These are phyloP conservation scores for Moesziomyces parantarcticus DNA, from an alignment of 1,284 basidiomycete genomes.

Conservation along the genomic window DNA sequence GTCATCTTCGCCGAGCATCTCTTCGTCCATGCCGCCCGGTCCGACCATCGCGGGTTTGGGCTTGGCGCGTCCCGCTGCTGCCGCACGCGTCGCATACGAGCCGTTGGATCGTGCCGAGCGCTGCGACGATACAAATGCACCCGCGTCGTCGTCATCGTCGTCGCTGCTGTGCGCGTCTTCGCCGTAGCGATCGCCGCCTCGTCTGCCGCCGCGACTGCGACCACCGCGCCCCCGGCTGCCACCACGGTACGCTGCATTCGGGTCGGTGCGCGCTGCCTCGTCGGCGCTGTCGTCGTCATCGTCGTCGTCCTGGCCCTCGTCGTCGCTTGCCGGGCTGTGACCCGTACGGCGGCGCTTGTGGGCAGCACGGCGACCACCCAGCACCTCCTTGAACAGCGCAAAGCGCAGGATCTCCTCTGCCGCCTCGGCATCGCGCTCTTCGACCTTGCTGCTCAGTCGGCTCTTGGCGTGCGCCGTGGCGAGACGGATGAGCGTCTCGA, in stretches of 20 bases:
- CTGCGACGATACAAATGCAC: conserved; percentile 23
- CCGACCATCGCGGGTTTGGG: conserved; percentile 37
- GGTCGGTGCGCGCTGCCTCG: conserved; percentile 72
- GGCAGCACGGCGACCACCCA: conserved; percentile 74
- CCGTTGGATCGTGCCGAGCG: conserved; percentile 44
- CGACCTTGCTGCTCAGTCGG: conserved; percentile 85
- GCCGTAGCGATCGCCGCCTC: conserved; percentile 41
- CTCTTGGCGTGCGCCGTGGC: conserved; percentile 98
- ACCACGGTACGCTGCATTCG: conserved; percentile 69
- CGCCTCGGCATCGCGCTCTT: conserved; percentile 84
- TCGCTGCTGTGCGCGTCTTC: conserved; percentile 40
- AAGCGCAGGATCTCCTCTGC: conserved; percentile 96
- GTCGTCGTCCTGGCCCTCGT: conserved; percentile 35
- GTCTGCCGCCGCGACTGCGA: conserved; percentile 37
- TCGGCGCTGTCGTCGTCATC: conserved; percentile 54
- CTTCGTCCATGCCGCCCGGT: conserved; percentile 39
- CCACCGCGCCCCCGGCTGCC: conserved; percentile 49
- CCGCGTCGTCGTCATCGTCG: conserved; percentile 46
- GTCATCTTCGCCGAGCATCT: conserved; percentile 42
- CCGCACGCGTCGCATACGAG: conserved; percentile 55
- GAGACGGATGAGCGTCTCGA: conserved; percentile 98
- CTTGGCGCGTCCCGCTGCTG: conserved; percentile 19
- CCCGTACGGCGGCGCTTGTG: conserved; percentile 69
- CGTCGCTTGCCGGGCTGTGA: conserved; percentile 50
- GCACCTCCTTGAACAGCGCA: conserved; percentile 97